Evolutionary conservation across 441 rosid species (phyloP).

Genomic region (Geranium incanum): DNA sequence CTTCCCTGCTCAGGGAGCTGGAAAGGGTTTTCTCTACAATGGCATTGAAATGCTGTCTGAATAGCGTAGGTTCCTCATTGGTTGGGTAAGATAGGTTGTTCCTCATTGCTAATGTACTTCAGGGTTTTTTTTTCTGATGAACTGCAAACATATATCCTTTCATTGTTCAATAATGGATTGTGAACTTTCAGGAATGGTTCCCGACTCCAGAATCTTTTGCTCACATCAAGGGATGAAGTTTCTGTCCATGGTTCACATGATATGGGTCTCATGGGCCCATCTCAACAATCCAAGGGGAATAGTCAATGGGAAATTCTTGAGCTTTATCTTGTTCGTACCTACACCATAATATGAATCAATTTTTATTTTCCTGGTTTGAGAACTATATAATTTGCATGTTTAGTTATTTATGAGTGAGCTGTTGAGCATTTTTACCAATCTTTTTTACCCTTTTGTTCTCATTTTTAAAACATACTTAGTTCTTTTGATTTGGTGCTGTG

Average conservation of each 20-base stretch:
- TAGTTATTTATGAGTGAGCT: constrained; percentile 1
- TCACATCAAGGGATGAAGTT: constrained; percentile 56
- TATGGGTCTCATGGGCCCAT: constrained; percentile 22
- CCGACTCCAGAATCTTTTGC: constrained; percentile 48
- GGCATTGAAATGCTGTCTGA: constrained; percentile 79
- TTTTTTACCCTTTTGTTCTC: background rate
- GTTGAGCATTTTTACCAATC: background rate
- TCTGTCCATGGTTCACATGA: constrained; percentile 48
- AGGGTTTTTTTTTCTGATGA: background rate
- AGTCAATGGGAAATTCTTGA: constrained; percentile 87
- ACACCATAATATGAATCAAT: constrained; percentile 18
- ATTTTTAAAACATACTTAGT: background rate
- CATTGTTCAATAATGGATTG: background rate
- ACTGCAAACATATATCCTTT: background rate
- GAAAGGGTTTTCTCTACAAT: constrained; percentile 73
- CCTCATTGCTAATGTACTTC: constrained; percentile 11
- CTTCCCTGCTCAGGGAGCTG: constrained; percentile 55
- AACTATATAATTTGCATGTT: background rate
- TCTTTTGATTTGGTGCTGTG: background rate
- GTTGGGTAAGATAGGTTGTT: constrained; percentile 34
- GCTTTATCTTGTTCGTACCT: constrained; percentile 71
- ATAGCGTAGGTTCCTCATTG: constrained; percentile 35
- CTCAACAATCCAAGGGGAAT: constrained; percentile 41
- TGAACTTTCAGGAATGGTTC: constrained; percentile 31
- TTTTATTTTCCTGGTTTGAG: constrained; percentile 16